A percentile compares a stretch with the other conserved stretches of the same genome.
These are phyloP conservation scores for Ramicandelaber brevisporus DNA, from an alignment of 192 early-diverging fungal genomes.

Conservation along the genomic window DNA sequence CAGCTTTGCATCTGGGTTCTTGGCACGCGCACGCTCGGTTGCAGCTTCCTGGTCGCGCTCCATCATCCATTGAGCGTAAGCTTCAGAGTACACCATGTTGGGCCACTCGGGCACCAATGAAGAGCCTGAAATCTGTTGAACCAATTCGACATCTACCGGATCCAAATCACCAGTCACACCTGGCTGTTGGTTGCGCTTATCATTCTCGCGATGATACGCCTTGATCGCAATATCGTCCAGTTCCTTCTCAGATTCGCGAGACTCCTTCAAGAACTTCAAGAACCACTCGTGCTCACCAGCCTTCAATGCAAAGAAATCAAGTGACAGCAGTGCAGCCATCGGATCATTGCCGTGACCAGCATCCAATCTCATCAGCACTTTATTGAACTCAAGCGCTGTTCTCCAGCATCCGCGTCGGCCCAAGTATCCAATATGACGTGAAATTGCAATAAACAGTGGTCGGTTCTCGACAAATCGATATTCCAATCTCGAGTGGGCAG, in stretches of 20 bases:
- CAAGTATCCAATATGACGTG: conserved; percentile 62
- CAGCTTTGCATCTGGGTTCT: neutral
- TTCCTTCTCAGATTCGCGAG: too few species aligned
- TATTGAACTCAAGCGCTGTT: conserved; percentile 75
- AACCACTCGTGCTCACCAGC: conserved; percentile 38
- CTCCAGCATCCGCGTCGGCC: conserved; percentile 80
- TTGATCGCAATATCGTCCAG: too few species aligned
- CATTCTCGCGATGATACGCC: conserved; percentile 21
- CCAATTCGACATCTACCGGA: conserved; percentile 6
- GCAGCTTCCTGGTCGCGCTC: conserved; percentile 15
- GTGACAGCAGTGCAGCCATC: conserved; percentile 37
- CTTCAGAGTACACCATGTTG: conserved; percentile 50
- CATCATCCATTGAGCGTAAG: conserved; percentile 51
- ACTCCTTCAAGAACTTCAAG: too few species aligned
- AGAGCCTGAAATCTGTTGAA: conserved; percentile 11
- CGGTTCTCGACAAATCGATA: conserved; percentile 58
- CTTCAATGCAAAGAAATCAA: conserved; percentile 72
- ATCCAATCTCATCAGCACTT: conserved; percentile 44
- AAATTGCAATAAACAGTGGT: conserved; percentile 55
- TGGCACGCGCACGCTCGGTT: neutral
- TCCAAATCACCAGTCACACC: conserved; percentile 4
- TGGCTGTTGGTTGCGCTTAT: conserved; percentile 3
- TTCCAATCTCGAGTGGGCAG: conserved; percentile 32
- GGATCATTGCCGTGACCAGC: conserved; percentile 55
- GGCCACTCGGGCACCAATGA: conserved; percentile 24